These are phyloP conservation scores for Penicillium sp. DNA, from an alignment of 2,329 filamentous ascomycete genomes.

Conservation along the genomic window DNA sequence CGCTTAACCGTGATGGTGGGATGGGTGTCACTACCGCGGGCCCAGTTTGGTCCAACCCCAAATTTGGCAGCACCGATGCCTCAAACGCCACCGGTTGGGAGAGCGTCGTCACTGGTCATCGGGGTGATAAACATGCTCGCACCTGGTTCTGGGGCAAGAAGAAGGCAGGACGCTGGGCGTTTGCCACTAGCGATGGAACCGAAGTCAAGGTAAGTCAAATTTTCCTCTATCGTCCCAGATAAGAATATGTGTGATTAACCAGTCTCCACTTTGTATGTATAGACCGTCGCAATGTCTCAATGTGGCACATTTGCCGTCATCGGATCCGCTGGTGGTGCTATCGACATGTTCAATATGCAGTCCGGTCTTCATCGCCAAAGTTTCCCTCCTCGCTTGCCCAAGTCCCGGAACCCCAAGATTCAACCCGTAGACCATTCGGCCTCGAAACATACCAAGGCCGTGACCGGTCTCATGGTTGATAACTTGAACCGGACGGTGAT, in stretches of 20 bases:
- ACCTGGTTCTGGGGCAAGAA: slow-evolving; percentile 99
- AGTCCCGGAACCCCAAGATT: slow-evolving; percentile 60
- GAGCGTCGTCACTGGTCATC: slow-evolving; percentile 91
- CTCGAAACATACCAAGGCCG: slow-evolving; percentile 74
- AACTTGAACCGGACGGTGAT: slow-evolving; percentile 85
- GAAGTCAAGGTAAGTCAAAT: slow-evolving; percentile 64
- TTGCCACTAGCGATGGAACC: slow-evolving; percentile 82
- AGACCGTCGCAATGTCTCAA: slow-evolving; percentile 84
- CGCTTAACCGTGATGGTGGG: slow-evolving; percentile 90
- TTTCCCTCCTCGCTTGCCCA: slow-evolving; percentile 80
- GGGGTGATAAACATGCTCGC: slow-evolving; percentile 79
- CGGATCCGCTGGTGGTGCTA: slow-evolving; percentile 79
- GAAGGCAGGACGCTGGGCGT: slow-evolving; percentile 88
- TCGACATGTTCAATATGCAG: slow-evolving; percentile 97
- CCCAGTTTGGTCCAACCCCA: slow-evolving; percentile 81
- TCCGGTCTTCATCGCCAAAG: slow-evolving; percentile 86
- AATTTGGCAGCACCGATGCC: slow-evolving; percentile 70
- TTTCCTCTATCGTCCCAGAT: neutral
- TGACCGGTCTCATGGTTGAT: slow-evolving; percentile 88
- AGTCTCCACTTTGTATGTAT: slow-evolving; percentile 32
- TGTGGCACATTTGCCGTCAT: slow-evolving; percentile 94
- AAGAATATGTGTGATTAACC: slow-evolving; percentile 8
- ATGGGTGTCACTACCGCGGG: slow-evolving; percentile 84
- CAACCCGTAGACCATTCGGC: slow-evolving; percentile 39
- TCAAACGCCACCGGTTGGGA: slow-evolving; percentile 92